phyloP scores from a whole-genome alignment of 2,329 filamentous ascomycete species.

The Grosmannia clavigera region DNA sequence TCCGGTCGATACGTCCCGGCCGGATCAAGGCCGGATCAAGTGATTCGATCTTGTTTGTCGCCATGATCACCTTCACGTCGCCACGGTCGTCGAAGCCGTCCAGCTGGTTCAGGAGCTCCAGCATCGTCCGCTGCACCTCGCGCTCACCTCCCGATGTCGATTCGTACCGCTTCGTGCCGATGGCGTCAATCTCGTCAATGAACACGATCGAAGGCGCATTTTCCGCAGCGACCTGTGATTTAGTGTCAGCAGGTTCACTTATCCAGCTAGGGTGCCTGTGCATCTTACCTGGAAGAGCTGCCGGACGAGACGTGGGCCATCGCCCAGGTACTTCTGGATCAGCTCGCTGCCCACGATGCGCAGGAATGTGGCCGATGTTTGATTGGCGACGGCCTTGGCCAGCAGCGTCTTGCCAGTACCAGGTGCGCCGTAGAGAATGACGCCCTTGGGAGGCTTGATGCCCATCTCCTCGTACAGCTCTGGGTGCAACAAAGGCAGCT shows the following conservation, averaged over 20 bases:
- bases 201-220: slow-evolving; percentile 96
- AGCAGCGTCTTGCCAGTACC: slow-evolving; percentile 94
- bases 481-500: slow-evolving; percentile 85
- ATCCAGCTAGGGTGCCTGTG: slow-evolving; percentile 7
- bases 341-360: slow-evolving; percentile 94
- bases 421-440: slow-evolving; percentile 94
- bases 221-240: slow-evolving; percentile 68
- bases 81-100: slow-evolving; percentile 98
- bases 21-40: slow-evolving; percentile 92
- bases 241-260: neutral
- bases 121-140: slow-evolving; percentile 96
- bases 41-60: slow-evolving; percentile 98
- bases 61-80: slow-evolving; percentile 99
- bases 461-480: slow-evolving; percentile 99
- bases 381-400: slow-evolving; percentile 94
- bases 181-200: slow-evolving; percentile 98
- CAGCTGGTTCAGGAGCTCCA: slow-evolving; percentile 94
- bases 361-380: slow-evolving; percentile 96
- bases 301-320: slow-evolving; percentile 85
- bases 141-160: slow-evolving; percentile 93
- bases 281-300: slow-evolving; percentile 74
- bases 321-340: slow-evolving; percentile 97
- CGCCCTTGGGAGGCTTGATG: slow-evolving; percentile 98
- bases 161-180: slow-evolving; percentile 97
- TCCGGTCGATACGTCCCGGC: slow-evolving; percentile 94